Evolutionary conservation across 805 yeast genomes (phyloP), one percentile per base, ranked within the genome.

Genomic region (Priceomyces fermenticarens): DNA sequence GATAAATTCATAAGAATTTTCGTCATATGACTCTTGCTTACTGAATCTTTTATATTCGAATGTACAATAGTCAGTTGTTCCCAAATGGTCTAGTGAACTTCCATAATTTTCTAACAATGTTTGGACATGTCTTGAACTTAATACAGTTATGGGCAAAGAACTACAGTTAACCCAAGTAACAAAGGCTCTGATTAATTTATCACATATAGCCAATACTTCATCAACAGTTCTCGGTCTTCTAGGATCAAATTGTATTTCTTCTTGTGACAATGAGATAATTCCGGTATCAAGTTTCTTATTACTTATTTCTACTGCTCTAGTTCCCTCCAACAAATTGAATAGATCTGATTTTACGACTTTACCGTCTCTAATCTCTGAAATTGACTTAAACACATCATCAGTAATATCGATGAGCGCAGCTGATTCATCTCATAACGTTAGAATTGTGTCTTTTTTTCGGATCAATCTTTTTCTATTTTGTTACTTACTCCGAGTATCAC

Each of bases 251-350:
- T 53, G 43, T 4, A 69, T 44, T 28, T 81, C 86, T 2, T 63
- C 74, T 1, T 52, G 48, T 0, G 69, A 48, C 42, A 79, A 58
- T 23, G 61, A 53, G n/a, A 86, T 72, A 40, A 85, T 52, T 2
- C 91, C 88, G 0, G 97, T 80, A 57, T 91, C 99, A 51, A 91
- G 70, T 46, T 77, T 78, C 9, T 72, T 67, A 55, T 88, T 88
- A 42, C 80, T 72, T 10, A 83, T 74, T 58, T 90, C 98, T 45
- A 88, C 65, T 0, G 98, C 96, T 49, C 90, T 82, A 1, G 97
- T 86, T 0, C 97, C 95, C 51, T 88, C 88, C 46, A 84, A 69
- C 35, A 91, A 70, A 40, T 80, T 77, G 62, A 88, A 88, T 20
- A 63, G 63, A 0, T 78, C 73, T 8, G 77, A 71, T 50, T 80